These are phyloP conservation scores for Lecanicillium sp. DNA, from an alignment of 2,329 filamentous ascomycete species.

Conservation along the genomic window DNA sequence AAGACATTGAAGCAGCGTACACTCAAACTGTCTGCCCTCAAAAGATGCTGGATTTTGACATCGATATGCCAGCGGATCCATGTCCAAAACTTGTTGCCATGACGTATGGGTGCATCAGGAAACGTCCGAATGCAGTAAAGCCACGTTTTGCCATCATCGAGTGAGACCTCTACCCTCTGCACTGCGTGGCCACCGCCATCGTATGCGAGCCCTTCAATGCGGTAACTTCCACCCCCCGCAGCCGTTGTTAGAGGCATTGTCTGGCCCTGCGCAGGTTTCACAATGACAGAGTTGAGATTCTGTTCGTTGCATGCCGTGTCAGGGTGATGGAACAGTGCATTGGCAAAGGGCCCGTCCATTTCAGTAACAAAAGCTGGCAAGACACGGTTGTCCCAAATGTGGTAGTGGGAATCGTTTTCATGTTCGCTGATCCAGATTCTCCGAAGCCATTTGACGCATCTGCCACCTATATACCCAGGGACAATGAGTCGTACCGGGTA, in stretches of 20 bases:
- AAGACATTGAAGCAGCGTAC: slow-evolving; percentile 44
- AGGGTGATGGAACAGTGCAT: slow-evolving; percentile 39
- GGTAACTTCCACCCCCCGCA: slow-evolving; percentile 33
- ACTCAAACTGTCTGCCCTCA: slow-evolving; percentile 35
- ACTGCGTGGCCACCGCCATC: slow-evolving; percentile 45
- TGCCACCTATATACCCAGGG: slow-evolving; percentile 43
- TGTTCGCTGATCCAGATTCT: slow-evolving; percentile 43
- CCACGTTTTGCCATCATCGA: slow-evolving; percentile 38
- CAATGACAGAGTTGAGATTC: slow-evolving; percentile 41
- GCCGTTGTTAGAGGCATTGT: slow-evolving; percentile 31
- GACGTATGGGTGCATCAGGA: slow-evolving; percentile 41
- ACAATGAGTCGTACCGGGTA: slow-evolving; percentile 42
- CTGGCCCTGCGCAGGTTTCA: slow-evolving; percentile 38
- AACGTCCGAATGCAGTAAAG: slow-evolving; percentile 28
- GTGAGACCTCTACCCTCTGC: slow-evolving; percentile 36
- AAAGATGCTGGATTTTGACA: slow-evolving; percentile 36
- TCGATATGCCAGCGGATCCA: slow-evolving; percentile 49
- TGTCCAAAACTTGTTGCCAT: slow-evolving; percentile 49
- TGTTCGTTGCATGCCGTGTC: slow-evolving; percentile 43
- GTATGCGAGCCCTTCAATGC: slow-evolving; percentile 45
- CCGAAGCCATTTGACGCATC: slow-evolving; percentile 48
- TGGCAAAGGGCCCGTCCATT: slow-evolving; percentile 40
- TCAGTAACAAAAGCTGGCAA: slow-evolving; percentile 45
- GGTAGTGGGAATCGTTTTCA: slow-evolving; percentile 41
- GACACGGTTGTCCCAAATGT: slow-evolving; percentile 40